A percentile compares a stretch with the other conserved stretches of the same genome.
phyloP scores from a whole-genome alignment of 768 basidiomycete species.

The Termitomyces heimii region DNA sequence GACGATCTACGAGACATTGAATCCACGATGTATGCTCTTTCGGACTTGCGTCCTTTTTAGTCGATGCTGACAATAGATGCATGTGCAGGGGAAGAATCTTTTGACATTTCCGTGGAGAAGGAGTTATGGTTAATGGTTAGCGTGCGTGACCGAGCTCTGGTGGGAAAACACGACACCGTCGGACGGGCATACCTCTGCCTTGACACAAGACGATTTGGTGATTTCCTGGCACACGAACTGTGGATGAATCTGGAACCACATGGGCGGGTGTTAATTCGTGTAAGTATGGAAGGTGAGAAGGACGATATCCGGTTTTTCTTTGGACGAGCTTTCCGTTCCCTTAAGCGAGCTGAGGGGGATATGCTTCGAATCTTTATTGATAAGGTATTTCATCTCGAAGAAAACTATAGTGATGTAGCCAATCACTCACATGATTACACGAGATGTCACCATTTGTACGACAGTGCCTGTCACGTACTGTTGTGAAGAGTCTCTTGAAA shows the following conservation, averaged over 20 bases:
- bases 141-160: slow-evolving; percentile 81
- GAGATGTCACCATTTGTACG: slow-evolving; percentile 95
- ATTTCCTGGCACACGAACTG: slow-evolving; percentile 85
- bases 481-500: slow-evolving; percentile 78
- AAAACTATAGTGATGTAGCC: neutral
- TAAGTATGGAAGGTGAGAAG: slow-evolving; percentile 99
- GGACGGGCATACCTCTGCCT: slow-evolving; percentile 91
- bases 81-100: slow-evolving; percentile 87
- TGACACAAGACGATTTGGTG: slow-evolving; percentile 82
- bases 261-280: slow-evolving; percentile 78
- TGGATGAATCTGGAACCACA: slow-evolving; percentile 88
- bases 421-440: neutral
- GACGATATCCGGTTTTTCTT: slow-evolving; percentile 98
- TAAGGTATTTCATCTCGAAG: slow-evolving; percentile 55
- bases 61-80: slow-evolving; percentile 6
- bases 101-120: slow-evolving; percentile 90
- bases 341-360: slow-evolving; percentile 91
- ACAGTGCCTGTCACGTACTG: slow-evolving; percentile 71
- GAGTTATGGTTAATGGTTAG: slow-evolving; percentile 98
- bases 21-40: slow-evolving; percentile 77
- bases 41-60: neutral
- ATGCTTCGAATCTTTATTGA: slow-evolving; percentile 97
- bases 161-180: slow-evolving; percentile 90
- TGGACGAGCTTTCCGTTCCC: slow-evolving; percentile 86
- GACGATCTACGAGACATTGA: slow-evolving; percentile 87